A percentile compares a stretch with the other conserved stretches of the same genome.
phyloP scores from a whole-genome alignment of 2,329 filamentous ascomycete species.

The Exophiala oligosperma region DNA sequence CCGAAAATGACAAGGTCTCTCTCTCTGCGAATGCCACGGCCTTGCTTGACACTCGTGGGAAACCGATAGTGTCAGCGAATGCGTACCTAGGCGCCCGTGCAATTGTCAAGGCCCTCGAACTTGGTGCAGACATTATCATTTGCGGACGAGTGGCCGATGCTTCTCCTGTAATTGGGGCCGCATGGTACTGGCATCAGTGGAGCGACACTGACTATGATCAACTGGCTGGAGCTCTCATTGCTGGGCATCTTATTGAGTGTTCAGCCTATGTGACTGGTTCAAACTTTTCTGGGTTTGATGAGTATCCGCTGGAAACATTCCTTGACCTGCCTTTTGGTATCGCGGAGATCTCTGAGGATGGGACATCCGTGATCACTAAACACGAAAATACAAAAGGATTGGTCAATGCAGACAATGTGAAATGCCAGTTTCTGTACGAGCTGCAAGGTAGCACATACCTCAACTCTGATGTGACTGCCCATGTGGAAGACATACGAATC shows the following conservation, averaged over 20 bases:
- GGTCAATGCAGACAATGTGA: constrained; percentile 45
- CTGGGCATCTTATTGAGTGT: constrained; percentile 57
- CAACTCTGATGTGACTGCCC: constrained; percentile 48
- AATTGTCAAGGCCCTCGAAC: constrained; percentile 43
- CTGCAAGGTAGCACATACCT: constrained; percentile 51
- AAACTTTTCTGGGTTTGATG: constrained; percentile 56
- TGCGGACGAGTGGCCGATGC: constrained; percentile 51
- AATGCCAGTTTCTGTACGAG: constrained; percentile 48
- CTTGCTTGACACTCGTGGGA: constrained; percentile 38
- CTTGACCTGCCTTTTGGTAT: constrained; percentile 51
- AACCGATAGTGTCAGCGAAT: constrained; percentile 48
- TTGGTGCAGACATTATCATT: constrained; percentile 45
- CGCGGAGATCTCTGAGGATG: constrained; percentile 49
- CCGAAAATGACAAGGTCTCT: constrained; percentile 38
- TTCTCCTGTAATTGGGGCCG: constrained; percentile 56
- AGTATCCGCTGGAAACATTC: constrained; percentile 40
- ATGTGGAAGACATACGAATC: constrained; percentile 39
- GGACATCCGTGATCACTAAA: constrained; percentile 51
- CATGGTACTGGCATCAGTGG: constrained; percentile 59
- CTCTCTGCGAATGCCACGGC: constrained; percentile 40
- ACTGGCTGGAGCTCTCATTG: constrained; percentile 53
- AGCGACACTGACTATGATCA: constrained; percentile 47
- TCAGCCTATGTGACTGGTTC: constrained; percentile 55
- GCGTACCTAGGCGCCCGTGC: constrained; percentile 55
- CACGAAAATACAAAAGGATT: constrained; percentile 47